Conservation (phyloP, 1,284 basidiomycete genomes). For the Malassezia obtusa region DNA sequence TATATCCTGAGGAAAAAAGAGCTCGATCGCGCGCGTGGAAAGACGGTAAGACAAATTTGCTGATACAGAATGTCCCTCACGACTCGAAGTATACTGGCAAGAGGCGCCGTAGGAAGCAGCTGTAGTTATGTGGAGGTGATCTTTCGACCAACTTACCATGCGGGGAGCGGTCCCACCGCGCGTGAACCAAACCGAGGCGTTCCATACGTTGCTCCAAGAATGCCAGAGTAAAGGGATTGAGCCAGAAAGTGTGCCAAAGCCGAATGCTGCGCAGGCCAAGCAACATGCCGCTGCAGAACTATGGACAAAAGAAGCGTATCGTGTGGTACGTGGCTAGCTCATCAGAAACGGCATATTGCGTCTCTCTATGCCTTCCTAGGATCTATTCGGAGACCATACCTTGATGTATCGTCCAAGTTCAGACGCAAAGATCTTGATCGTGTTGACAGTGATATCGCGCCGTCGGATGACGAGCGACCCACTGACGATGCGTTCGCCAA, state of each 20-base stretch:
- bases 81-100: slow-evolving; percentile 41
- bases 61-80: slow-evolving; percentile 27
- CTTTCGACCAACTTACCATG: background rate
- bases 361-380: slow-evolving; percentile 9
- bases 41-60: slow-evolving; percentile 48
- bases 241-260: background rate
- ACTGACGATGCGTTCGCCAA: slow-evolving; percentile 22
- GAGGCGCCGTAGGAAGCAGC: slow-evolving; percentile 13
- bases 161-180: background rate
- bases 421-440: background rate
- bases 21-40: slow-evolving; percentile 53
- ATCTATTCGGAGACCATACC: slow-evolving; percentile 11
- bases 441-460: background rate
- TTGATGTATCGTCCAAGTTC: slow-evolving; percentile 4
- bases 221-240: background rate
- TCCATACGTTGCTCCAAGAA: background rate
- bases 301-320: slow-evolving; percentile 10
- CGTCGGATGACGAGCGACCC: background rate
- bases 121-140: slow-evolving; percentile 14
- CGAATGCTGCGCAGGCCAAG: background rate
- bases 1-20: slow-evolving; percentile 57
- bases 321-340: slow-evolving; percentile 4
- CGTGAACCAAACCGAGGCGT: slow-evolving; percentile 7
- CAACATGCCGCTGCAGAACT: slow-evolving; percentile 4
- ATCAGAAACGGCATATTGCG: slow-evolving; percentile 15